These are phyloP conservation scores for Arthrobotrys musiformis DNA, from an alignment of 2,329 filamentous ascomycete genomes.

Conservation along the genomic window DNA sequence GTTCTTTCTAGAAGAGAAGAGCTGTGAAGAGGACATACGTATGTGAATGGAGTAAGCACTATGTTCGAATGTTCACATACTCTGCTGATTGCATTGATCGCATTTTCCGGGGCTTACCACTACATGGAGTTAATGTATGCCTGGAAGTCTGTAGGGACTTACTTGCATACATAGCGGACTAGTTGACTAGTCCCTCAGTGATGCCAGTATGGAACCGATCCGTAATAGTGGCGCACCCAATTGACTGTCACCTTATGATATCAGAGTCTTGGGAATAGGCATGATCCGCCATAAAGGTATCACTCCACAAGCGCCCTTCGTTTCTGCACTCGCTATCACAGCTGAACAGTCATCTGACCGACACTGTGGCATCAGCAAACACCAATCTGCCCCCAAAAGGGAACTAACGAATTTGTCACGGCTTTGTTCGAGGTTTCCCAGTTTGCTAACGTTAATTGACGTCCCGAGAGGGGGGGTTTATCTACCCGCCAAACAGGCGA, in stretches of 20 bases:
- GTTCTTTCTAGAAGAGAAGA: constrained; percentile 52
- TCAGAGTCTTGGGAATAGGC: constrained; percentile 44
- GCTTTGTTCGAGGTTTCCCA: constrained; percentile 10
- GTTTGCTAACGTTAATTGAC: constrained; percentile 14
- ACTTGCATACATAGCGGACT: neutral
- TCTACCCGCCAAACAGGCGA: constrained; percentile 25
- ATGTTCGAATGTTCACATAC: no score
- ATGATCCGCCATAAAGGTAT: constrained; percentile 36
- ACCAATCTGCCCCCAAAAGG: neutral
- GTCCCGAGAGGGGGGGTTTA: neutral
- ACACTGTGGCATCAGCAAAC: constrained; percentile 14
- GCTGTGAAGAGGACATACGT: neutral
- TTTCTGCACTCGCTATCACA: constrained; percentile 45
- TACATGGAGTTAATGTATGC: neutral
- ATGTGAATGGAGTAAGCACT: no score
- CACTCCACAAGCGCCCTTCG: constrained; percentile 24
- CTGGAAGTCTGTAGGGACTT: neutral
- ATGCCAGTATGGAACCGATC: neutral
- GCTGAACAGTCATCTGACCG: constrained; percentile 26
- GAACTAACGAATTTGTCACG: constrained; percentile 3
- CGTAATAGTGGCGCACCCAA: neutral
- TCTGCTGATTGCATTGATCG: neutral
- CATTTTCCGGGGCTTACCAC: neutral
- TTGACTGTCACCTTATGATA: constrained; percentile 28
- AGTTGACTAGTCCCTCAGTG: no score